phyloP scores from a whole-genome alignment of 768 basidiomycete genomes.

The Leucogyrophana mollusca region DNA sequence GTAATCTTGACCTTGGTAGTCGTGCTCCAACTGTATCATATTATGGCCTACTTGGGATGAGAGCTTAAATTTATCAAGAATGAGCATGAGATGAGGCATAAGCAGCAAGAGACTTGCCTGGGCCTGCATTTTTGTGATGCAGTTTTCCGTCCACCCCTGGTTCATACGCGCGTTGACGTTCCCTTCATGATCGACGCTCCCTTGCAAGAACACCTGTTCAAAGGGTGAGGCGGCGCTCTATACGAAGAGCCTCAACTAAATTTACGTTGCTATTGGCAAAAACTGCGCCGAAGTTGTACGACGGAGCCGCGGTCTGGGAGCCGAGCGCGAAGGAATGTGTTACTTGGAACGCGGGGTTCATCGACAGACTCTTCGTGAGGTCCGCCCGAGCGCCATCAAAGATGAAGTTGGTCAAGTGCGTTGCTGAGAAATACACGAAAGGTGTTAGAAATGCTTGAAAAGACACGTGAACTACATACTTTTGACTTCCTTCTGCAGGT shows the following conservation, averaged over 20 bases:
- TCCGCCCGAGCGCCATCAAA: slow-evolving; percentile 98
- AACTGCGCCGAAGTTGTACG: slow-evolving; percentile 93
- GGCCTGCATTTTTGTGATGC: slow-evolving; percentile 83
- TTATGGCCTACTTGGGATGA: slow-evolving; percentile 77
- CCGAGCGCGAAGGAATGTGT: slow-evolving; percentile 95
- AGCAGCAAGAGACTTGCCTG: slow-evolving; percentile 56
- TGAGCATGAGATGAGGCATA: slow-evolving; percentile 1
- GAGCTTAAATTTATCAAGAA: slow-evolving; percentile 48
- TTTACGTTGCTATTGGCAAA: slow-evolving; percentile 81
- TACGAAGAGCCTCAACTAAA: slow-evolving; percentile 2
- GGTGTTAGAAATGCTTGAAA: slow-evolving; percentile 1
- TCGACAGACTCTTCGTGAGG: slow-evolving; percentile 88
- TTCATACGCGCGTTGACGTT: slow-evolving; percentile 87
- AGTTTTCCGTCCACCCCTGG: slow-evolving; percentile 77
- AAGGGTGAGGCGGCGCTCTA: slow-evolving; percentile 16
- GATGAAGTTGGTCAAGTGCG: slow-evolving; percentile 89
- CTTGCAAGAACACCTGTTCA: slow-evolving; percentile 86
- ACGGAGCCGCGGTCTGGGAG: slow-evolving; percentile 77
- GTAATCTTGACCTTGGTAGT: slow-evolving; percentile 87
- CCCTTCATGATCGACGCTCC: slow-evolving; percentile 91
- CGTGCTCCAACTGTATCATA: slow-evolving; percentile 93
- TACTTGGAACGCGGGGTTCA: slow-evolving; percentile 96
- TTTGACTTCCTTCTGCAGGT: slow-evolving; percentile 91
- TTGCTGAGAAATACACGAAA: slow-evolving; percentile 48
- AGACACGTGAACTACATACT: slow-evolving; percentile 42